Conservation (phyloP, 176 grass and related monocot species). For the Carex kokanica region DNA sequence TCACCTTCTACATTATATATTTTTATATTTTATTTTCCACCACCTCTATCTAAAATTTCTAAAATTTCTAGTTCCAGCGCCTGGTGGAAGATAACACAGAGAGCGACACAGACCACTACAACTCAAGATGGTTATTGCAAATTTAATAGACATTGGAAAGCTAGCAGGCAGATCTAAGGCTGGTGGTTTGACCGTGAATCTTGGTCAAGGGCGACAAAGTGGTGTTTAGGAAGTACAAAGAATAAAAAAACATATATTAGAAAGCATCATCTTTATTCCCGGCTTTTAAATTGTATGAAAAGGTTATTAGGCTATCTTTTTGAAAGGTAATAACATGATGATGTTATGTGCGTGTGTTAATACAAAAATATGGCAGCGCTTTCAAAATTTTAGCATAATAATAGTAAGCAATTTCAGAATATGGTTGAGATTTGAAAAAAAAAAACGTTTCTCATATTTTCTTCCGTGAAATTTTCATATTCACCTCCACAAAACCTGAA, state of each 20-base stretch:
- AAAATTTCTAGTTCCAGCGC: background rate
- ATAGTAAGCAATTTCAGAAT: background rate
- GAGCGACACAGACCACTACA: background rate
- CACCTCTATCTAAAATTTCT: no score
- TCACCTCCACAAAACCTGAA: background rate
- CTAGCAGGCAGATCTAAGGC: background rate
- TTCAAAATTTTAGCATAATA: background rate
- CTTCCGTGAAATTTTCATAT: background rate
- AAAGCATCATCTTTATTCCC: background rate
- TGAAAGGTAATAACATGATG: background rate
- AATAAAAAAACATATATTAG: background rate
- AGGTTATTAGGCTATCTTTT: background rate
- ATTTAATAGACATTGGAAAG: background rate
- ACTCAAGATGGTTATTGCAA: background rate
- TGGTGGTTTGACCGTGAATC: conserved; percentile 9
- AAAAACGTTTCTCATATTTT: background rate
- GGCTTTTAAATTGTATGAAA: background rate
- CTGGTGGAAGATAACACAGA: background rate
- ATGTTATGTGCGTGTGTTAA: background rate
- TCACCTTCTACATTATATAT: no score
- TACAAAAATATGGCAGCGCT: background rate
- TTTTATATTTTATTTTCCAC: no score
- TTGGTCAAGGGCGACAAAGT: conserved; percentile 27
- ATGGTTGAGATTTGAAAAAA: background rate
- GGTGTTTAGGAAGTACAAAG: conserved; percentile 7